Percentiles rank a stretch among this genome's conserved stretches.
Conservation (phyloP, 2,329 filamentous ascomycete genomes). For the Paraphaeosphaeria sporulosa region DNA sequence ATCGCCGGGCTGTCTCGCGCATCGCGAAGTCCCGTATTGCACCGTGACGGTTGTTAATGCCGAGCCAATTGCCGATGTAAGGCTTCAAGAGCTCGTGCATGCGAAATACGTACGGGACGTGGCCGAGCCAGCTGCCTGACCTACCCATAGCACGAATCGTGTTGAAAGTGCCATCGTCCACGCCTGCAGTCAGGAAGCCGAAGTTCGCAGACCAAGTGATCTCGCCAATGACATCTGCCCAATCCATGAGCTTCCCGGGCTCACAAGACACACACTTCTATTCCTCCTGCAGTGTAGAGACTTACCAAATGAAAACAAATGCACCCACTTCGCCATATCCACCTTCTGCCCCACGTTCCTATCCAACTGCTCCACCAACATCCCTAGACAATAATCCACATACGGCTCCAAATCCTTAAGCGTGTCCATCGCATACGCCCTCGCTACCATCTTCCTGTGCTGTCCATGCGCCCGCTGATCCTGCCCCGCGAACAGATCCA, state of each 20-base stretch:
- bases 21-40: slow-evolving; percentile 40
- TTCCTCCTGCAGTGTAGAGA: neutral
- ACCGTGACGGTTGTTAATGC: slow-evolving; percentile 42
- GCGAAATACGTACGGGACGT: slow-evolving; percentile 46
- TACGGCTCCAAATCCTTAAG: slow-evolving; percentile 49
- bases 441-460: slow-evolving; percentile 7
- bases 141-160: slow-evolving; percentile 38
- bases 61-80: slow-evolving; percentile 47
- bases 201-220: slow-evolving; percentile 50
- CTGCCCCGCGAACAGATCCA: slow-evolving; percentile 1
- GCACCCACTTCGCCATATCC: slow-evolving; percentile 48
- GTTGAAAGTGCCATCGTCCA: slow-evolving; percentile 45
- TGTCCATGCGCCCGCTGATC: neutral
- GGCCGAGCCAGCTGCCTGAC: slow-evolving; percentile 49
- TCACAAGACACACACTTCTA: no score
- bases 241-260: neutral
- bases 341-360: slow-evolving; percentile 29
- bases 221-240: slow-evolving; percentile 51
- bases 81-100: slow-evolving; percentile 44
- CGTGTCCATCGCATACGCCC: slow-evolving; percentile 16
- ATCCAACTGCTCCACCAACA: slow-evolving; percentile 41
- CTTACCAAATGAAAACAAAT: slow-evolving; percentile 50
- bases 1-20: slow-evolving; percentile 12
- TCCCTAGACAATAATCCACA: slow-evolving; percentile 43
- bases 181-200: slow-evolving; percentile 45